Evolutionary conservation across 2,329 filamentous ascomycete species (phyloP).

Genomic region (Colletotrichum siamense): DNA sequence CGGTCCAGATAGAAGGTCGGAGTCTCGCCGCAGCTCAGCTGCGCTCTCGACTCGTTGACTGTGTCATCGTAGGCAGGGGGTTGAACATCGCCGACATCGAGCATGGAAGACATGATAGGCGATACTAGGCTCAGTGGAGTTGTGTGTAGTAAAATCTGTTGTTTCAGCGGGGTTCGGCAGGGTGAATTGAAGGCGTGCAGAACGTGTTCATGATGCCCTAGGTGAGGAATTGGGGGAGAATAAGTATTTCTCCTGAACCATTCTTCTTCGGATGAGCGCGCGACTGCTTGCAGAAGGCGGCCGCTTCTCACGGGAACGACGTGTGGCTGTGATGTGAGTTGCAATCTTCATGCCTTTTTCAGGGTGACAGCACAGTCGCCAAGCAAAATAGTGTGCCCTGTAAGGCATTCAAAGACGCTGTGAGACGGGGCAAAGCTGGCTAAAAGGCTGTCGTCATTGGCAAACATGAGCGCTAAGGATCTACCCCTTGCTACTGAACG

Average conservation of each 20-base stretch:
- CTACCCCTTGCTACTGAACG: not conserved
- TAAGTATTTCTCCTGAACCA: not conserved
- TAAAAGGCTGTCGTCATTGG: not conserved
- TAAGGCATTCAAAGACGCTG: not conserved
- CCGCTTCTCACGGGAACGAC: not conserved
- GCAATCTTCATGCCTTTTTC: not conserved
- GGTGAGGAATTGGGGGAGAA: not conserved
- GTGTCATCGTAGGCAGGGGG: slow-evolving; percentile 13
- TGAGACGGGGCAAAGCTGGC: not conserved
- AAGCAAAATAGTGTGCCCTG: not conserved
- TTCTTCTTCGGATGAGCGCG: not conserved
- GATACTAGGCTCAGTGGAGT: not conserved
- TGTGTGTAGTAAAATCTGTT: not conserved
- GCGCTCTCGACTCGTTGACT: not conserved
- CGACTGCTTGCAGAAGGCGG: not conserved
- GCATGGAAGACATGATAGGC: not conserved
- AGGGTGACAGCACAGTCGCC: not conserved
- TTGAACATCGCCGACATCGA: not conserved
- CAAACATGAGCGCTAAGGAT: not conserved
- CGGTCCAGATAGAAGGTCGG: slow-evolving; percentile 1
- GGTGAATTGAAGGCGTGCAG: not conserved
- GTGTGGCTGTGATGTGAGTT: not conserved
- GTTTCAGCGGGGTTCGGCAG: not conserved
- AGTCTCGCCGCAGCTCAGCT: slow-evolving; percentile 5
- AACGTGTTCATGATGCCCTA: not conserved